Base-by-base conservation (phyloP, 2,329 filamentous ascomycete species). In the Sclerotinia trifoliorum region DNA sequence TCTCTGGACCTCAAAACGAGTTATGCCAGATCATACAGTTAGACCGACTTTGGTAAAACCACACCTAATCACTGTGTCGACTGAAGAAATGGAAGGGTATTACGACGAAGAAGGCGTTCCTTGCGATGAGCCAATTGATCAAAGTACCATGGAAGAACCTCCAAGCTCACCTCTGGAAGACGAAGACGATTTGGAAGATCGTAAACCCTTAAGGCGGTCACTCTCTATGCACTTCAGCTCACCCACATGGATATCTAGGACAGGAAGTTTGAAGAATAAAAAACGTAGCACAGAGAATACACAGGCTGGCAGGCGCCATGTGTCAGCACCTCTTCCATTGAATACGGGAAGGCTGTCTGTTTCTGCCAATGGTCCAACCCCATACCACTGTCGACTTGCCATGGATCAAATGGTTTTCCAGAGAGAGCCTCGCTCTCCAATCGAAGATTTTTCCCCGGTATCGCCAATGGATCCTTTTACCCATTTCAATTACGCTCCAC, bases 181-280 rank as follows among this genome's bases (percentile, higher is more conserved):
- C 6, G 35, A 35, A 44, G 66, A 58, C 19, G 48, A 65, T 51
- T 35, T 73, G 10, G 70, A 67, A 29, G 74, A 74, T 32, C 80
- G 81, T 10, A 83, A 81, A 72, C 80, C 77, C 63, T 79, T 83
- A 17, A 81, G 80, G 66, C 82, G 84, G 69, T 88, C 87, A 21
- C 79, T 86, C 35, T 88, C 87, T 21, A 84, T 86, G 81, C 85
- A 87, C 66, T 86, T 89, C 69, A 81, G 81, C 69, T 85, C 86
- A 1, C 82, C 86, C 21, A 83, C 79, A 62, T 88, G 86, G 85
- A 84, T 87, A 70, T 79, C 84, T 46, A 84, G 80, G 75, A 81
- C 83, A 11, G 83, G 85, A 66, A 89, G 86, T 77, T 75, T 88
- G 65, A 83, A 85, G 61, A 83, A 83, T 29, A 79, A 82, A 42